These are phyloP conservation scores for Neolentinus lepideus DNA, from an alignment of 1,284 basidiomycete genomes.

Conservation along the genomic window DNA sequence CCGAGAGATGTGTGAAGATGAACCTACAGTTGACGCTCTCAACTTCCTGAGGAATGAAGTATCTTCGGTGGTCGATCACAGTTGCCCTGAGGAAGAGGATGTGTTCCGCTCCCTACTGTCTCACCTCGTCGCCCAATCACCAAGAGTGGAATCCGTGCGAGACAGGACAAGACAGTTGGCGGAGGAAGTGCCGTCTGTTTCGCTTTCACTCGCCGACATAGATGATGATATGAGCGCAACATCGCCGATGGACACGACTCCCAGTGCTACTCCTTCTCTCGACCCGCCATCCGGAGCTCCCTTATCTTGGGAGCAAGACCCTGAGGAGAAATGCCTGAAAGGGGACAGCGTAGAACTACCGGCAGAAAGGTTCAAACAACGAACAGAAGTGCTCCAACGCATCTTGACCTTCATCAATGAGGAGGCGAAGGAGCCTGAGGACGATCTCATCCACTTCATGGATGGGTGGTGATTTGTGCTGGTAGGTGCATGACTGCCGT, in stretches of 20 bases:
- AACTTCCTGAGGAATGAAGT: slow-evolving; percentile 65
- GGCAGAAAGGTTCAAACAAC: slow-evolving; percentile 42
- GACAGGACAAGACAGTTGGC: neutral
- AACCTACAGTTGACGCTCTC: slow-evolving; percentile 58
- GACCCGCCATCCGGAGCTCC: neutral
- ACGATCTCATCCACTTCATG: slow-evolving; percentile 48
- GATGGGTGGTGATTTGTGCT: slow-evolving; percentile 20
- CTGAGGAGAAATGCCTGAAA: slow-evolving; percentile 20
- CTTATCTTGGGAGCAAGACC: slow-evolving; percentile 31
- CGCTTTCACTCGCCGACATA: neutral
- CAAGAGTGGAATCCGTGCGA: neutral
- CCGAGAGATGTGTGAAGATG: slow-evolving; percentile 67
- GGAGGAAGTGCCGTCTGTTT: neutral
- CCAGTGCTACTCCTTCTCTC: neutral
- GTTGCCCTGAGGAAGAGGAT: slow-evolving; percentile 50
- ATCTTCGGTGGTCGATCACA: slow-evolving; percentile 63
- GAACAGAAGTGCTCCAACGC: slow-evolving; percentile 62
- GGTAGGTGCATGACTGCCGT: neutral
- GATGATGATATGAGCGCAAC: neutral
- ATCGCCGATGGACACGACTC: neutral
- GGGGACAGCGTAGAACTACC: slow-evolving; percentile 12
- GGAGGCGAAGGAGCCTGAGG: slow-evolving; percentile 56
- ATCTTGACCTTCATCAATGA: slow-evolving; percentile 56
- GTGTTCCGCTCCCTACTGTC: slow-evolving; percentile 62
- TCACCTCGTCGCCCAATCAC: slow-evolving; percentile 43